Conservation (phyloP, 768 basidiomycete species). For the Auriscalpium microsporum region DNA sequence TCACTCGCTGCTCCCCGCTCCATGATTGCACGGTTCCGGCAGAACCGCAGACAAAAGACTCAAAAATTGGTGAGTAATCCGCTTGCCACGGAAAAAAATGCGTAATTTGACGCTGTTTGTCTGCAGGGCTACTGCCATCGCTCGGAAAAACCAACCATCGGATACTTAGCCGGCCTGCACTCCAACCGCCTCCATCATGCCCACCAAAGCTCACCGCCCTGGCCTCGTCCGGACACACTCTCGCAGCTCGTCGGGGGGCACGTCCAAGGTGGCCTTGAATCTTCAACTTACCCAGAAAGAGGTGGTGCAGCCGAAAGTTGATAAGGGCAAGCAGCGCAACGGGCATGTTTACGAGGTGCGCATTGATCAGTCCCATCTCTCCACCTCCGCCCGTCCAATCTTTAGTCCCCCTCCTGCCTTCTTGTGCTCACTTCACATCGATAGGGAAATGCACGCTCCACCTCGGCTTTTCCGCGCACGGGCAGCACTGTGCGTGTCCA, state of each 20-base stretch:
- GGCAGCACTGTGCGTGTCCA: slow-evolving; percentile 9
- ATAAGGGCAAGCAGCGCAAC: slow-evolving; percentile 44
- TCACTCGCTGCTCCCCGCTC: no score
- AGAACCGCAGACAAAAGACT: no score
- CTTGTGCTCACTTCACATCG: background rate
- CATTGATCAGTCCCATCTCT: slow-evolving; percentile 14
- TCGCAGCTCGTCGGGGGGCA: slow-evolving; percentile 46
- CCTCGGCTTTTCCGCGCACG: slow-evolving; percentile 2
- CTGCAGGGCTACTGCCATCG: no score
- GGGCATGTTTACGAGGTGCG: slow-evolving; percentile 38
- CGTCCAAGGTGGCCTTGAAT: slow-evolving; percentile 48
- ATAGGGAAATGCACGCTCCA: slow-evolving; percentile 4
- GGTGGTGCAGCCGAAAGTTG: slow-evolving; percentile 32
- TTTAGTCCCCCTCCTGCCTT: background rate
- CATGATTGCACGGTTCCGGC: no score
- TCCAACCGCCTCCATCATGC: slow-evolving; percentile 24
- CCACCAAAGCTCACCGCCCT: slow-evolving; percentile 42
- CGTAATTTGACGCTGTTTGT: no score
- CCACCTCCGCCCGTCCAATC: background rate
- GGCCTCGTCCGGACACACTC: slow-evolving; percentile 52
- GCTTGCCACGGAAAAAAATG: no score
- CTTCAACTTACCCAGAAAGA: slow-evolving; percentile 69
- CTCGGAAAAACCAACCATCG: background rate
- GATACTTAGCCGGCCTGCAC: background rate
- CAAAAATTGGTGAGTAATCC: no score